Conservation (phyloP, 2,329 filamentous ascomycete species). For the Aspergillus pseudoglaucus region DNA sequence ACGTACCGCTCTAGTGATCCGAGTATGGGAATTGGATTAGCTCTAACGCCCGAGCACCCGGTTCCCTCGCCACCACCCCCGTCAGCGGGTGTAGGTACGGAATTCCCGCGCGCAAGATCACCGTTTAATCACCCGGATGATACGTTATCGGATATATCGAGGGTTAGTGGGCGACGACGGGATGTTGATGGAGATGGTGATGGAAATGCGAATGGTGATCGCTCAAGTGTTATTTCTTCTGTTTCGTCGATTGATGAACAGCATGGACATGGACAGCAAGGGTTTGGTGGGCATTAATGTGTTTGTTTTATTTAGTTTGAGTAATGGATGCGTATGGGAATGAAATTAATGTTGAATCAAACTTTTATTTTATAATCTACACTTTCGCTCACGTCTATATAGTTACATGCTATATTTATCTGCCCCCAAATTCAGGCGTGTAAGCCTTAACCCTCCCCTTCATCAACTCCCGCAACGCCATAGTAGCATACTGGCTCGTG, state of each 20-base stretch:
- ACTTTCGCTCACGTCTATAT: conserved; percentile 9
- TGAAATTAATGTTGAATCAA: background rate
- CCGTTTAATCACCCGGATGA: conserved; percentile 21
- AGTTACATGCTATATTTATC: conserved; percentile 15
- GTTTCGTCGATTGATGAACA: conserved; percentile 24
- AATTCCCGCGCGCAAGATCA: conserved; percentile 11
- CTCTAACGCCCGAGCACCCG: background rate
- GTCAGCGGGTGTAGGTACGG: background rate
- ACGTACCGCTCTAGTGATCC: background rate
- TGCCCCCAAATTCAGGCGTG: conserved; percentile 56
- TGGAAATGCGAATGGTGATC: no score
- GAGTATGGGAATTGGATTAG: background rate
- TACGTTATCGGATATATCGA: conserved; percentile 22
- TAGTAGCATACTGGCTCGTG: conserved; percentile 76
- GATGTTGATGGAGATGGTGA: conserved; percentile 6
- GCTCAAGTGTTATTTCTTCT: conserved; percentile 24
- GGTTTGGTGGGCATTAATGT: background rate
- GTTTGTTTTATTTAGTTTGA: background rate
- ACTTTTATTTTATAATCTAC: background rate
- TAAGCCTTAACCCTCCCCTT: conserved; percentile 58
- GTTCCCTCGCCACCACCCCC: background rate
- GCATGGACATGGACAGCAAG: background rate
- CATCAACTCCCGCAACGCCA: conserved; percentile 74
- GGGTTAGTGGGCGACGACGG: conserved; percentile 6
- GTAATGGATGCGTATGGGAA: no score